Base-by-base conservation (phyloP, 2,329 filamentous ascomycete species). In the Epichloe gansuensis region DNA sequence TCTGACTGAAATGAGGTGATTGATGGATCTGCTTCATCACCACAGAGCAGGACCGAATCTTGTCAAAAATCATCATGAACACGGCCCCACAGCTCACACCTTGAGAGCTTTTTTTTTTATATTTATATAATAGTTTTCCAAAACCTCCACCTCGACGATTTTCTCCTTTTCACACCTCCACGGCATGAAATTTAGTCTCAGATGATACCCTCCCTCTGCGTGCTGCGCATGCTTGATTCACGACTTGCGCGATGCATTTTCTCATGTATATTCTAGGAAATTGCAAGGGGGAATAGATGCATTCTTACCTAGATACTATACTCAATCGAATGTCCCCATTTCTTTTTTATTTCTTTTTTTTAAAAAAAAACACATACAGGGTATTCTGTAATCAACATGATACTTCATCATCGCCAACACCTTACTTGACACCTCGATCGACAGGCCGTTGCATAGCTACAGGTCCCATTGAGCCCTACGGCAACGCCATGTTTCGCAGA, bases 1-100 rank as follows among this genome's bases (percentile, higher is more conserved):
- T 0, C 57, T 74, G 46, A 74, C 67, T 2, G 66, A 68, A 53
- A 61, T 67, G 57, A 59, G 59, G 43, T 69, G 58, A 66, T 27
- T 69, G 58, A 66, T 27, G 47, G 25, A 39, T 15, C 15, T 13
- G 9, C 6, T 31, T 31, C 27, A 42, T 42, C 21, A 25, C 21
- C 9, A 25, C 5, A 3, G 21, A 43, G 41, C 21, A 43, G 8
- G 21, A 27, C 41, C 27, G 9, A 43, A n/a, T 11, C 39, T n/a
- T n/a, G 7, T n/a, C n/a, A 41, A 15, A n/a, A 21, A 11, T 41
- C 3, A 31, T 31, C 27, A 31, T 31, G 17, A 21, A 21, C 17
- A 21, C 17, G 17, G 17, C 17, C 17, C 17, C 17, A 21, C 17
- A 21, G 17, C 17, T 21, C 17, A 21, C 17, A 21, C 2, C 17